Percentiles rank a stretch among this genome's conserved stretches.
phyloP scores from a whole-genome alignment of 345 rosid species.

The Hibiscus trionum region DNA sequence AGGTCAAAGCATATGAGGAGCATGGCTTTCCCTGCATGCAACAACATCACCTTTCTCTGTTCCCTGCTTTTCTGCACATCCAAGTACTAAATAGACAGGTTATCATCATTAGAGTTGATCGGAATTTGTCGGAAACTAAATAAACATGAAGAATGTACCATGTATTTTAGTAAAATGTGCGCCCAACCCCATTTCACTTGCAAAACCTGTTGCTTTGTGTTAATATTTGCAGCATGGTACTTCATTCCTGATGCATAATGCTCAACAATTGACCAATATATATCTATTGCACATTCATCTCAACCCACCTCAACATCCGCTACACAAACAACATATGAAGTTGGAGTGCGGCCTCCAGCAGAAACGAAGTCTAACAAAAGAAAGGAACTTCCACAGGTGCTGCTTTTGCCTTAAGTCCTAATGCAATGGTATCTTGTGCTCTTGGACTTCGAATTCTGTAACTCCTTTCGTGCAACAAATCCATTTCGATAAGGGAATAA shows the following conservation, averaged over 20 bases:
- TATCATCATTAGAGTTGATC: neutral
- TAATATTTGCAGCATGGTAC: slow-evolving; percentile 14
- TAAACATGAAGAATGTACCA: neutral
- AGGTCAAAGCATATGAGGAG: neutral
- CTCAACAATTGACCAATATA: slow-evolving; percentile 22
- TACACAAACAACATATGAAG: slow-evolving; percentile 20
- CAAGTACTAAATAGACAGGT: neutral
- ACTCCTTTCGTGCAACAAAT: too few relatives aligned
- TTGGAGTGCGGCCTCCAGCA: slow-evolving; percentile 22
- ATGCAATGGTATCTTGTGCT: slow-evolving; percentile 36
- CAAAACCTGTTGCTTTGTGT: slow-evolving; percentile 9
- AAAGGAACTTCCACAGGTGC: slow-evolving; percentile 67
- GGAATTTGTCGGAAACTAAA: neutral
- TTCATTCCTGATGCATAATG: slow-evolving; percentile 15
- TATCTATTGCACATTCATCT: slow-evolving; percentile 25
- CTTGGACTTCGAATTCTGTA: neutral
- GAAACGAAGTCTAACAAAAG: slow-evolving; percentile 36
- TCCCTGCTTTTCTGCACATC: neutral
- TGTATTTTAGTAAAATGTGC: too few relatives aligned
- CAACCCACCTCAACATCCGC: slow-evolving; percentile 19
- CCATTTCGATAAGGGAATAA: neutral
- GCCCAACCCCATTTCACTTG: neutral
- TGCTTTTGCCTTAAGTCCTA: slow-evolving; percentile 21
- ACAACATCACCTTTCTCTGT: neutral
- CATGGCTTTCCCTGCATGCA: neutral